Base-by-base conservation (phyloP, 257 asterid genomes). In the Ballota nigra region DNA sequence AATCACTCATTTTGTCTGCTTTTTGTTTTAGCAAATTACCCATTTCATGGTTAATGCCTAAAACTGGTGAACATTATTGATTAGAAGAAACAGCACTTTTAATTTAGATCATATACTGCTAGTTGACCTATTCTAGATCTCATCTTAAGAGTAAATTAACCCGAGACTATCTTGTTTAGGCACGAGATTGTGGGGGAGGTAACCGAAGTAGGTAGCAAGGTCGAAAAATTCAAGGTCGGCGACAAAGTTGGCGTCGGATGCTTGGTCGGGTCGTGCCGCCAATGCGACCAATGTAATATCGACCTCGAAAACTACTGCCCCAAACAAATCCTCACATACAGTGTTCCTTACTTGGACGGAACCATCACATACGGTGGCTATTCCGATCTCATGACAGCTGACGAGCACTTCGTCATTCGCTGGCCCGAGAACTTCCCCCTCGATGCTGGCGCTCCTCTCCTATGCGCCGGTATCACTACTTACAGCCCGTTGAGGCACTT, bases 161-260 rank as follows among this genome's bases (percentile, higher is more conserved):
- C n/a, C n/a, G n/a, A n/a, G n/a, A n/a, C n/a, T n/a, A 38, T 38
- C 12, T 8, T 33, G 23, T 45, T 10, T 81, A 88, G 96, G 80
- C 92, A 88, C 51, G 96, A 86, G 75, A 84, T 88, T 53, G 89
- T 81, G 15, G 96, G 92, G 0, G 78, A 74, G 16, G 96, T 82
- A 28, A 88, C 90, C 0, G 92, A 82, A 67, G 84, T 88, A 0
- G 96, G 96, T 0, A 80, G 73, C 72, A 76, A 83, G 62, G 96
- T 88, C 13, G 49, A 73, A 20, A 85, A 82, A 16, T 49, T 85
- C 67, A 85, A 85, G 69, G 83, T 80, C 0, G 96, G 96, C 1
- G 92, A 88, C 70, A 86, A 80, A 57, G 89, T 85, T 0, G 89
- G 96, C 0, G 86, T 88, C 0, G 96, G 96, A 13, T 83, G 92